These are phyloP conservation scores for Lithocarpus polystachyus DNA, from an alignment of 306 rosid species.

Conservation along the genomic window DNA sequence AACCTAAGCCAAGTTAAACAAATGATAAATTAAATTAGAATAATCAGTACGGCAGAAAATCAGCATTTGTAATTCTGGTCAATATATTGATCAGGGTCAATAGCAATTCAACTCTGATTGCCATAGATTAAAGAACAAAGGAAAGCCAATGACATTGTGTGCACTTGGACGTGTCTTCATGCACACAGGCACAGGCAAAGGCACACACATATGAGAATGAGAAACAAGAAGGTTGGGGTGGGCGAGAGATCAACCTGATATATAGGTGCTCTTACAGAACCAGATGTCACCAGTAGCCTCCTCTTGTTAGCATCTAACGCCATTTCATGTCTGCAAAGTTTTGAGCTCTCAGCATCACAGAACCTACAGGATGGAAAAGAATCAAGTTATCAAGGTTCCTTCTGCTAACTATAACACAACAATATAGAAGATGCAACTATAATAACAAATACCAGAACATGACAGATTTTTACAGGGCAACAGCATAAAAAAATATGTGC, in stretches of 20 bases:
- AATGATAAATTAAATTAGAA: conserved; percentile 4
- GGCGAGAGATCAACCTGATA: conserved; percentile 64
- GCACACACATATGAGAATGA: background rate
- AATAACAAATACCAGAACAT: background rate
- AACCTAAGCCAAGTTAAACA: conserved; percentile 51
- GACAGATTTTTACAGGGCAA: background rate
- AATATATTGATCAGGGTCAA: background rate
- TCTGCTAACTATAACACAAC: background rate
- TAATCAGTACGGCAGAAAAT: background rate
- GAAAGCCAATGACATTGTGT: conserved; percentile 5
- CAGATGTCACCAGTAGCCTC: conserved; percentile 77
- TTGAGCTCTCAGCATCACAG: conserved; percentile 56
- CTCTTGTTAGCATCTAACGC: conserved; percentile 82
- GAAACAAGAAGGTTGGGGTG: background rate
- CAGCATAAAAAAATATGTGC: background rate
- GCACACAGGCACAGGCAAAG: background rate
- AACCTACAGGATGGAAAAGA: conserved; percentile 37
- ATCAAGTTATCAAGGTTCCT: background rate
- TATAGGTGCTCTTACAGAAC: conserved; percentile 79
- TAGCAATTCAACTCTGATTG: background rate
- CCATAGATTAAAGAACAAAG: background rate
- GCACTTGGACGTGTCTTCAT: background rate
- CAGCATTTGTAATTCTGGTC: background rate
- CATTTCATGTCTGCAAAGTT: conserved; percentile 81
- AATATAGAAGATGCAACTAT: background rate